phyloP scores from a whole-genome alignment of 257 asterid species.

The Ligustrum vulgare region DNA sequence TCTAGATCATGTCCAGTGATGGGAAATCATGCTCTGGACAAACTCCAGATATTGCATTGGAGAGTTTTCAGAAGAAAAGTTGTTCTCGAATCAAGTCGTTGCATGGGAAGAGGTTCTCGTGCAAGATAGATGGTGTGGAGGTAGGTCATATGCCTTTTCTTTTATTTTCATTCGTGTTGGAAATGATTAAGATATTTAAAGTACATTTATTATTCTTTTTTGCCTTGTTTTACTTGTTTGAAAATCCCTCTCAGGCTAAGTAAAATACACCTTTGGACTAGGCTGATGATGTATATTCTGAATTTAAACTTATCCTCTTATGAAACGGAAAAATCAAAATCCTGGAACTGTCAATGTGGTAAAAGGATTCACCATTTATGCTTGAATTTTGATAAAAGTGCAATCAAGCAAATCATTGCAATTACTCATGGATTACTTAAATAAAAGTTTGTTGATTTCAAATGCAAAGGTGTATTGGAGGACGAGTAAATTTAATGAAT shows the following conservation, averaged over 20 bases:
- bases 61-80: conserved; percentile 78
- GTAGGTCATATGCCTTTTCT: conserved; percentile 32
- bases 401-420: neutral
- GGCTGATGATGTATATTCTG: neutral
- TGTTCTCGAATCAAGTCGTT: conserved; percentile 53
- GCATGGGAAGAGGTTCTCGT: conserved; percentile 80
- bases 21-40: conserved; percentile 76
- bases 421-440: neutral
- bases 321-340: neutral
- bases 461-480: neutral
- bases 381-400: neutral
- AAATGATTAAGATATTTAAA: neutral
- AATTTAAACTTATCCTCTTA: neutral
- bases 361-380: neutral
- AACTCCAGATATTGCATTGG: conserved; percentile 93
- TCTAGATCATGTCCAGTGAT: conserved; percentile 76
- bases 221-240: neutral
- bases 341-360: neutral
- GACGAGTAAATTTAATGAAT: too few species aligned
- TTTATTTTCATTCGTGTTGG: neutral
- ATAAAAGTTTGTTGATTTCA: neutral
- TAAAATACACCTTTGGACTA: neutral
- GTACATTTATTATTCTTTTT: neutral
- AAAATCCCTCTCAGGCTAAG: neutral
- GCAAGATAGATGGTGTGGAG: conserved; percentile 90